phyloP scores from a whole-genome alignment of 2,329 filamentous ascomycete species.

The Ustulina deusta region DNA sequence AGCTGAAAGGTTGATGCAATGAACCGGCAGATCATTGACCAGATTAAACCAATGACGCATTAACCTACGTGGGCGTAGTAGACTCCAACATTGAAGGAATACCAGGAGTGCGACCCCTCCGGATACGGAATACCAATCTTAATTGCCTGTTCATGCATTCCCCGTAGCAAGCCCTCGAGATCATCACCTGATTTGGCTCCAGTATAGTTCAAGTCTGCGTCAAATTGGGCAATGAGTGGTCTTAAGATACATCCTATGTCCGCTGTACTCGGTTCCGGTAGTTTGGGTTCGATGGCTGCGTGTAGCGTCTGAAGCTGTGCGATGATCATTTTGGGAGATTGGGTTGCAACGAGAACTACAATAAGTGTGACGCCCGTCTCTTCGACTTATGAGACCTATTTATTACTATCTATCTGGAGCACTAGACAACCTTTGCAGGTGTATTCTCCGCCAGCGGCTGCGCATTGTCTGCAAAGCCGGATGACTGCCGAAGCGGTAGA shows the following conservation, averaged over 20 bases:
- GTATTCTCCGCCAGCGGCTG: slow-evolving; percentile 9
- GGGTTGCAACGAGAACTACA: slow-evolving; percentile 16
- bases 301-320: slow-evolving; percentile 17
- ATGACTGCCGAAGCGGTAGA: slow-evolving; percentile 15
- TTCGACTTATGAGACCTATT: slow-evolving; percentile 23
- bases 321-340: slow-evolving; percentile 30
- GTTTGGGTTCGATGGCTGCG: slow-evolving; percentile 24
- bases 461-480: neutral
- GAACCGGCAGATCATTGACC: neutral
- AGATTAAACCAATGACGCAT: neutral
- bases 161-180: slow-evolving; percentile 30
- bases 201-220: slow-evolving; percentile 33
- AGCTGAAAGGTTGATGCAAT: neutral
- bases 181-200: slow-evolving; percentile 34
- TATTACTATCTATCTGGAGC: slow-evolving; percentile 11
- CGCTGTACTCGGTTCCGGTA: slow-evolving; percentile 23
- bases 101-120: slow-evolving; percentile 32
- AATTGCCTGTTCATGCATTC: slow-evolving; percentile 33
- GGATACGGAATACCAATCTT: slow-evolving; percentile 33
- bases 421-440: neutral
- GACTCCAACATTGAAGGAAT: slow-evolving; percentile 34
- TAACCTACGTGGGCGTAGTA: slow-evolving; percentile 32
- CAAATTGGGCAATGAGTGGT: slow-evolving; percentile 32
- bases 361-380: neutral
- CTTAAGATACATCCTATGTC: slow-evolving; percentile 28